These are phyloP conservation scores for Pezicula radicicola DNA, from an alignment of 2,329 filamentous ascomycete genomes.

Conservation along the genomic window DNA sequence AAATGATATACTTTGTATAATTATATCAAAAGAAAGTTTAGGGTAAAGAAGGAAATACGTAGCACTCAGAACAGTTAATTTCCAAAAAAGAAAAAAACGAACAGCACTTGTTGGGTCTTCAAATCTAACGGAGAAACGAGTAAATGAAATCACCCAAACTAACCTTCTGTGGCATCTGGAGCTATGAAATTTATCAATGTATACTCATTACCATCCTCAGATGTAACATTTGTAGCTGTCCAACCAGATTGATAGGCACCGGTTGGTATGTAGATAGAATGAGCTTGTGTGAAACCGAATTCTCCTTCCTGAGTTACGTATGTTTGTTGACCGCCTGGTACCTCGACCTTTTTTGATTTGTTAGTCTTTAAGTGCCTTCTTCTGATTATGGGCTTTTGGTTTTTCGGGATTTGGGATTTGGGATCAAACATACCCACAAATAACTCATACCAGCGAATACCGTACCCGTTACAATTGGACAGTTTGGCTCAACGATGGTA, in stretches of 20 bases:
- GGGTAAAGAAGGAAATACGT: too few relatives aligned
- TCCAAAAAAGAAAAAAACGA: too few relatives aligned
- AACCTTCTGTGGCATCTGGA: not conserved
- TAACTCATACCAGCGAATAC: conserved; percentile 6
- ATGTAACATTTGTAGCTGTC: conserved; percentile 20
- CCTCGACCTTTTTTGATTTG: conserved; percentile 36
- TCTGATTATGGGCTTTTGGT: not conserved
- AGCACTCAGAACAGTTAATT: too few relatives aligned
- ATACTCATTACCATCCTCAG: conserved; percentile 6
- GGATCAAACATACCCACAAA: conserved; percentile 7
- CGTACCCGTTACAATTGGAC: conserved; percentile 11
- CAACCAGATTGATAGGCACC: conserved; percentile 51
- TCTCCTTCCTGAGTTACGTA: conserved; percentile 53
- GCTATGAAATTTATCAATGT: not conserved
- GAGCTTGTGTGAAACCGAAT: conserved; percentile 52
- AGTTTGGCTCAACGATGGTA: conserved; percentile 8
- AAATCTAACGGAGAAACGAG: too few relatives aligned
- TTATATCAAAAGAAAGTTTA: too few relatives aligned
- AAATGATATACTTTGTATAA: too few relatives aligned
- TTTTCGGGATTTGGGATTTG: not conserved
- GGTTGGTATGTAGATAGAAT: conserved; percentile 47
- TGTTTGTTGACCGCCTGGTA: conserved; percentile 61
- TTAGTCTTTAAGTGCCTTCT: not conserved
- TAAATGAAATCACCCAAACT: not conserved
- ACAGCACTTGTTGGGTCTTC: too few relatives aligned